phyloP scores from a whole-genome alignment of 2,329 filamentous ascomycete species.

The Septoria petroselini region DNA sequence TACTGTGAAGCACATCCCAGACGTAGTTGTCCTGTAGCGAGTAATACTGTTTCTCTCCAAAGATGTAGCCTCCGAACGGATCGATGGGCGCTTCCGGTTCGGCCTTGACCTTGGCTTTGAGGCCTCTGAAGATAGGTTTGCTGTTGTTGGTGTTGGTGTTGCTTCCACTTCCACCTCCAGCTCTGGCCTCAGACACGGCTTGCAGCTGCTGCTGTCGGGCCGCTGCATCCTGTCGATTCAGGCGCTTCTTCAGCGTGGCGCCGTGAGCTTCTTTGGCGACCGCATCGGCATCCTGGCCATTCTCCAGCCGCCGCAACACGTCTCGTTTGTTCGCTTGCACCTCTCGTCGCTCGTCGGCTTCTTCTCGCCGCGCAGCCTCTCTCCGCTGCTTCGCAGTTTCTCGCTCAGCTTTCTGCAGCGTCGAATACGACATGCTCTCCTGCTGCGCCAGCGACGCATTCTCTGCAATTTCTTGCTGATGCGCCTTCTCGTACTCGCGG shows the following conservation, averaged over 20 bases:
- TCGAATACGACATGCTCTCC: constrained; percentile 48
- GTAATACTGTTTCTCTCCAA: constrained; percentile 65
- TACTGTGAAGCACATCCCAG: constrained; percentile 68
- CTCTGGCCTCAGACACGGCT: constrained; percentile 42
- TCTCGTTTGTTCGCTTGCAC: constrained; percentile 63
- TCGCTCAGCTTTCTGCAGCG: constrained; percentile 56
- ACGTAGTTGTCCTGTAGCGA: constrained; percentile 67
- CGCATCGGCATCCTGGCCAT: constrained; percentile 58
- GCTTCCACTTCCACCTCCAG: constrained; percentile 28
- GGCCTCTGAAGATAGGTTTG: constrained; percentile 66
- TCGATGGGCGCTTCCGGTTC: constrained; percentile 76
- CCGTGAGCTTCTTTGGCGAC: constrained; percentile 49
- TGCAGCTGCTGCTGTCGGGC: constrained; percentile 43
- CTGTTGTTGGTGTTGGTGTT: constrained; percentile 30
- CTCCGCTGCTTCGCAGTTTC: constrained; percentile 64
- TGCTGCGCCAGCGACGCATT: constrained; percentile 50
- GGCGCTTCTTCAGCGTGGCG: constrained; percentile 70
- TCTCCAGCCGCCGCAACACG: constrained; percentile 67
- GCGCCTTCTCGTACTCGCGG: constrained; percentile 68
- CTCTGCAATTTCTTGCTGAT: constrained; percentile 57
- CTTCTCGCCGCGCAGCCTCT: constrained; percentile 62
- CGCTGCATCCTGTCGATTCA: constrained; percentile 55
- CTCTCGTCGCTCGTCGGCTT: constrained; percentile 66
- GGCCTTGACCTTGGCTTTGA: constrained; percentile 61
- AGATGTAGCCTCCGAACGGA: constrained; percentile 73